Conservation (phyloP, 2,329 filamentous ascomycete genomes). For the Trichophyton simii region DNA sequence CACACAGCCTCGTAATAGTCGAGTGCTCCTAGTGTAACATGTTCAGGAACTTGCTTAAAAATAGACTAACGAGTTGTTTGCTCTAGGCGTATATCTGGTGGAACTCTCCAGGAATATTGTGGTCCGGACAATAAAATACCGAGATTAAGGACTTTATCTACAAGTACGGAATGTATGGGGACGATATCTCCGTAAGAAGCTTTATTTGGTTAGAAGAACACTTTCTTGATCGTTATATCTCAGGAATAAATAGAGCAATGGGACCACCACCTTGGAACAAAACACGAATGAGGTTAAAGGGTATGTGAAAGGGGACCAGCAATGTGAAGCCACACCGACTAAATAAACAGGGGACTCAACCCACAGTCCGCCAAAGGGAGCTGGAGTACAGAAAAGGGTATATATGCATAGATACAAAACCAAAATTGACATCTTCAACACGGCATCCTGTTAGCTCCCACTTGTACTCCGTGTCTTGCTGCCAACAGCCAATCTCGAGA, state of each 20-base stretch:
- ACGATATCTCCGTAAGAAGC: neutral
- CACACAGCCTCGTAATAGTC: neutral
- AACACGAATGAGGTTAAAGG: neutral
- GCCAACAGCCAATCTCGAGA: neutral
- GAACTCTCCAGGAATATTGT: neutral
- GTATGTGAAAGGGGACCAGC: neutral
- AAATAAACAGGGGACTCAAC: neutral
- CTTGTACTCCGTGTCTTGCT: neutral
- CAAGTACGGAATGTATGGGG: neutral
- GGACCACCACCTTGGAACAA: neutral
- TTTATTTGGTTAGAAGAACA: neutral
- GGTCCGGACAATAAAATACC: neutral
- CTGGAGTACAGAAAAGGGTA: neutral
- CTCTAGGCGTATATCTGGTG: neutral
- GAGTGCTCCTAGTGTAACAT: neutral
- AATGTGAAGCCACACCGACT: neutral
- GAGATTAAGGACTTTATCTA: neutral
- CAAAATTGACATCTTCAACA: slow-evolving; percentile 1
- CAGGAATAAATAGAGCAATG: neutral
- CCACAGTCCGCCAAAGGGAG: neutral
- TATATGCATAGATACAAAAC: neutral
- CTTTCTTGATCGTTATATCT: neutral
- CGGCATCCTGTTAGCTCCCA: neutral
- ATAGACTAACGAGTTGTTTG: neutral
- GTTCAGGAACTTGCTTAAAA: neutral